Percentiles rank a stretch among this genome's conserved stretches.
phyloP scores from a whole-genome alignment of 768 basidiomycete genomes.

The Phlebiopsis gigantea region DNA sequence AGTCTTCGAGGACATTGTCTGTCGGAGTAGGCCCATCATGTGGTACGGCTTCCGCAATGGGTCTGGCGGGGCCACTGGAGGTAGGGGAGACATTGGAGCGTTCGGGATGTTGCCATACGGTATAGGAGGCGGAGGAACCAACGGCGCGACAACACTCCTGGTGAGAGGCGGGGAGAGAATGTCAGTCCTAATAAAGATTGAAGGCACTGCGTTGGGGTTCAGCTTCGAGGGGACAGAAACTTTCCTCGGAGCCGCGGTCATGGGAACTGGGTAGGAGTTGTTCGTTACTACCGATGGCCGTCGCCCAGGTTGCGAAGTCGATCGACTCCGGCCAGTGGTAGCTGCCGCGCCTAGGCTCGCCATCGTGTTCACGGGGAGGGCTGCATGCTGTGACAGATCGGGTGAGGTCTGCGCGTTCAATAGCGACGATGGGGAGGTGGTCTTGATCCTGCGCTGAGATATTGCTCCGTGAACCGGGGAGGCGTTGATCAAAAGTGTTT shows the following conservation, averaged over 20 bases:
- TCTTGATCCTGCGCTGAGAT: constrained; percentile 59
- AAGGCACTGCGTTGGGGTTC: constrained; percentile 43
- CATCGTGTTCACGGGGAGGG: not conserved
- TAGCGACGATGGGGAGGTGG: constrained; percentile 56
- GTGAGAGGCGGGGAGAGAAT: constrained; percentile 36
- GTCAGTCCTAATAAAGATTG: constrained; percentile 47
- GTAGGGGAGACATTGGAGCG: constrained; percentile 75
- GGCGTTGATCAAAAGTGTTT: constrained; percentile 44
- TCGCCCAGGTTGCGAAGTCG: constrained; percentile 68
- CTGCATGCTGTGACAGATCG: constrained; percentile 28
- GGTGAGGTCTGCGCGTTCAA: constrained; percentile 29
- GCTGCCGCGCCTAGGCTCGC: constrained; percentile 21
- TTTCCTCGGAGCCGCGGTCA: constrained; percentile 58
- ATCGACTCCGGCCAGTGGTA: constrained; percentile 47
- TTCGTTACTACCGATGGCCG: constrained; percentile 54
- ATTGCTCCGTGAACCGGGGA: constrained; percentile 62
- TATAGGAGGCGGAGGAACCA: constrained; percentile 43
- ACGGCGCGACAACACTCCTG: constrained; percentile 26
- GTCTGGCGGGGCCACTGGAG: constrained; percentile 65
- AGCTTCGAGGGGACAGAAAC: constrained; percentile 54
- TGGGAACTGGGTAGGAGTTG: constrained; percentile 44
- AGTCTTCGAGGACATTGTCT: constrained; percentile 70
- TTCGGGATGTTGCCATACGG: constrained; percentile 57
- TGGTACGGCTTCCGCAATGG: constrained; percentile 82
- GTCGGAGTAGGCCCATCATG: constrained; percentile 77